Base-by-base conservation (phyloP, 2,329 filamentous ascomycete genomes). In the Aspergillus sergii region DNA sequence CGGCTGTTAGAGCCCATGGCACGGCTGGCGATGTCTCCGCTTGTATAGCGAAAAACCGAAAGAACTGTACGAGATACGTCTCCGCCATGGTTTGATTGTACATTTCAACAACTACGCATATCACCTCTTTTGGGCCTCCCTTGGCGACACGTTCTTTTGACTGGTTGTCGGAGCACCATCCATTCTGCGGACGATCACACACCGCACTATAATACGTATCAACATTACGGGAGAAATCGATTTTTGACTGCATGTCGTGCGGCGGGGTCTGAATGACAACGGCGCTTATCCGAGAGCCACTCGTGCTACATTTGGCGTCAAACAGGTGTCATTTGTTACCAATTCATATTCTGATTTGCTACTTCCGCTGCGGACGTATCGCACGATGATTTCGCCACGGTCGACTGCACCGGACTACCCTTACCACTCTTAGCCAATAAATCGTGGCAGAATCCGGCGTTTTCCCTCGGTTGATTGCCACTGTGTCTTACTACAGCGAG, bases 1-100 rank as follows among this genome's bases (percentile, higher is more conserved):
- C 43, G 60, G 41, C 45, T 55, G 54, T 59, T 57, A 48, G 61
- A 63, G 51, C 63, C 58, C 57, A 57, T 63, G 58, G 11, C 30
- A 64, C 57, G 59, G 57, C 66, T 59, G 59, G 64, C 39, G 60
- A 48, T 50, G 59, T 48, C 62, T n/a, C 55, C 61, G 51, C 67
- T 64, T 58, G 63, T 59, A 63, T 61, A 62, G 60, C 64, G 60
- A 59, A 58, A 59, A 58, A 64, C 43, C 58, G 58, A 68, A 65
- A 62, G 57, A 61, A 68, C 48, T 62, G 63, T 60, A 51, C 48
- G 57, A 59, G 50, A 39, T 59, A 51, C 28, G 43, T 43, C 57
- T 30, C 30, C 41, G 50, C 56, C 41, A 59, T 53, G 57, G 53
- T 19, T 53, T 23, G 60, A 21, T 41, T 53, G 59, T 59, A n/a